These are phyloP conservation scores for Pythium oligandrum DNA, from an alignment of 352 stramenopile species.

Conservation along the genomic window DNA sequence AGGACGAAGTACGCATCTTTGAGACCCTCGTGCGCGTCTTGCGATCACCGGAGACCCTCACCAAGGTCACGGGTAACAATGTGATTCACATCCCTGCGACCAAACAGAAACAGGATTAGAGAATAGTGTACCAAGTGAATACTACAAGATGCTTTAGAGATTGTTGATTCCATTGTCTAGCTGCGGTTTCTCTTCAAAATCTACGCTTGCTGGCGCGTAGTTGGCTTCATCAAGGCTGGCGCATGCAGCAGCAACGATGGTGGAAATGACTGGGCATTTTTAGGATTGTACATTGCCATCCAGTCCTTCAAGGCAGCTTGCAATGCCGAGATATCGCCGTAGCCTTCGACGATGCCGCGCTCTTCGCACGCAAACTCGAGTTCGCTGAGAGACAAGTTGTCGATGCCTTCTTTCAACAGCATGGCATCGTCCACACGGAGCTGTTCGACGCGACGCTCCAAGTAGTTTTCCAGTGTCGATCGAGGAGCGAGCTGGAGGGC, in stretches of 20 bases:
- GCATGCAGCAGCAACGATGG: slow-evolving; percentile 71
- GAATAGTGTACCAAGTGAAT: no score
- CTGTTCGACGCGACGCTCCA: slow-evolving; percentile 54
- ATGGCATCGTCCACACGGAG: slow-evolving; percentile 71
- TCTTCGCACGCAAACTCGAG: slow-evolving; percentile 85
- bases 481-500: slow-evolving; percentile 41
- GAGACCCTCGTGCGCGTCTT: slow-evolving; percentile 83
- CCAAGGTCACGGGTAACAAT: slow-evolving; percentile 82
- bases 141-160: no score
- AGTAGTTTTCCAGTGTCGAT: slow-evolving; percentile 31
- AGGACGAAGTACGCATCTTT: slow-evolving; percentile 86
- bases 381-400: slow-evolving; percentile 67
- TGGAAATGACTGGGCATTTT: slow-evolving; percentile 29
- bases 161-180: no score
- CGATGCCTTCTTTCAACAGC: slow-evolving; percentile 62
- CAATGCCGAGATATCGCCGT: slow-evolving; percentile 57
- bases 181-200: no score
- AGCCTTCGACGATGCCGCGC: slow-evolving; percentile 63
- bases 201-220: neutral
- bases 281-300: slow-evolving; percentile 73
- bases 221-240: slow-evolving; percentile 42
- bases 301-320: slow-evolving; percentile 52
- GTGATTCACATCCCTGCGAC: slow-evolving; percentile 82
- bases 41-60: slow-evolving; percentile 76
- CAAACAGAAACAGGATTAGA: slow-evolving; percentile 81